Evolutionary conservation across 768 basidiomycete species (phyloP).

Genomic region (Rubroboletus satanas): DNA sequence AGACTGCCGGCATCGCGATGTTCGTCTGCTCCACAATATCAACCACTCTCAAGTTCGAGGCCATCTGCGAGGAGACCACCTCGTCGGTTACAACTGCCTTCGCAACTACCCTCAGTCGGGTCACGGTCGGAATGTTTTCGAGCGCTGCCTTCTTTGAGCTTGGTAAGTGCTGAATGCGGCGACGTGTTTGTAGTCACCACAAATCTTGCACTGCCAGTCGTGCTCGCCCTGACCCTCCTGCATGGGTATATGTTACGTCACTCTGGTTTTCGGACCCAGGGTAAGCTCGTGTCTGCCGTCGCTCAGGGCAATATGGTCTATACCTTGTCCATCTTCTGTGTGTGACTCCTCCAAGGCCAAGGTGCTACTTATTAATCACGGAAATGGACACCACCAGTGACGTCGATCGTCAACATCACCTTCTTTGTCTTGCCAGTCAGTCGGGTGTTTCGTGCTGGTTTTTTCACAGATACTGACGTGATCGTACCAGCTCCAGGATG

Average conservation of each 20-base stretch:
- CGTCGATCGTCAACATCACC: background rate
- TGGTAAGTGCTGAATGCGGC: background rate
- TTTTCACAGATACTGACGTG: background rate
- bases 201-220: background rate
- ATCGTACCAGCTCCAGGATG: background rate
- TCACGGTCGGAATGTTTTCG: constrained; percentile 8
- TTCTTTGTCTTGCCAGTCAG: constrained; percentile 4
- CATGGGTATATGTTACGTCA: background rate
- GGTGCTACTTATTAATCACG: background rate
- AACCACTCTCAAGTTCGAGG: constrained; percentile 2
- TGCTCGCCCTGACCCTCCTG: constrained; percentile 5
- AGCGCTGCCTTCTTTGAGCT: constrained; percentile 12
- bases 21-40: constrained; percentile 1
- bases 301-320: constrained; percentile 9
- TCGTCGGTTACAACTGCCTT: background rate
- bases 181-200: background rate
- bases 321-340: constrained; percentile 7
- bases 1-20: constrained; percentile 3
- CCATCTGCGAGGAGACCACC: constrained; percentile 2
- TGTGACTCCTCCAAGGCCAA: background rate
- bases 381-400: background rate
- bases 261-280: background rate
- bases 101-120: constrained; percentile 1
- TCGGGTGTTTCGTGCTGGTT: background rate
- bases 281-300: background rate